Percentiles rank a stretch among this genome's conserved stretches.
These are phyloP conservation scores for Ceratocystis papillata DNA, from an alignment of 2,329 filamentous ascomycete species.

Conservation along the genomic window DNA sequence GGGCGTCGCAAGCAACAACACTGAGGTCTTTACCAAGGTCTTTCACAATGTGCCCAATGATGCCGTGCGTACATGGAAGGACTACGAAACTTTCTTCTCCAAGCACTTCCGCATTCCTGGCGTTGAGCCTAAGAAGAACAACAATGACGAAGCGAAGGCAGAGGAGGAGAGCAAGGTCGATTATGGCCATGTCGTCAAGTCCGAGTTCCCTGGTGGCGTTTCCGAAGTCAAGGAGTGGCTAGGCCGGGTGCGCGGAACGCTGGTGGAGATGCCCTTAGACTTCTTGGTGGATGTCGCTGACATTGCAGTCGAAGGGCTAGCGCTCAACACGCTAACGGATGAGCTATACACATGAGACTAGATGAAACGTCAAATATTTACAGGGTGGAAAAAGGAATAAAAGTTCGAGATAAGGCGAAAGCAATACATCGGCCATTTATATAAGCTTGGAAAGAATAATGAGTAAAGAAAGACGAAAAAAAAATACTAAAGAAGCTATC, in stretches of 20 bases:
- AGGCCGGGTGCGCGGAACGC: conserved; percentile 53
- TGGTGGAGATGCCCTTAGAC: conserved; percentile 83
- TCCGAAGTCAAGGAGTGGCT: conserved; percentile 62
- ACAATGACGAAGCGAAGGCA: conserved; percentile 36
- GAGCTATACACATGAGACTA: conserved; percentile 53
- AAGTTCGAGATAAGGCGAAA: not conserved
- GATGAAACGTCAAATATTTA: not conserved
- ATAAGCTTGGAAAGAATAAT: too few relatives aligned
- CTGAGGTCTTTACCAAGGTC: conserved; percentile 64
- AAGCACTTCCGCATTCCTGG: conserved; percentile 50
- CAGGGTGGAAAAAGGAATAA: not conserved
- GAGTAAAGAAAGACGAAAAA: too few relatives aligned
- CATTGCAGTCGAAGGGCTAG: conserved; percentile 70
- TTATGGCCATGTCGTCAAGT: conserved; percentile 78
- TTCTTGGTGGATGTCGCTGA: conserved; percentile 76
- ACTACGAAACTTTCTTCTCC: conserved; percentile 63
- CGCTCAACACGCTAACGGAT: conserved; percentile 60
- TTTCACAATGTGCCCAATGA: conserved; percentile 73
- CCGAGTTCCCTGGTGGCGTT: conserved; percentile 64
- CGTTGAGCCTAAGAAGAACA: conserved; percentile 33
- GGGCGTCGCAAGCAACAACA: conserved; percentile 62
- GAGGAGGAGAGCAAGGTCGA: conserved; percentile 50
- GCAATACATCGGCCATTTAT: not conserved
- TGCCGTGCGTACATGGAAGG: conserved; percentile 55
- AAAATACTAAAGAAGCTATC: too few relatives aligned